These are phyloP conservation scores for Novymonas esmeraldas DNA, from an alignment of 208 protist species.

Conservation along the genomic window DNA sequence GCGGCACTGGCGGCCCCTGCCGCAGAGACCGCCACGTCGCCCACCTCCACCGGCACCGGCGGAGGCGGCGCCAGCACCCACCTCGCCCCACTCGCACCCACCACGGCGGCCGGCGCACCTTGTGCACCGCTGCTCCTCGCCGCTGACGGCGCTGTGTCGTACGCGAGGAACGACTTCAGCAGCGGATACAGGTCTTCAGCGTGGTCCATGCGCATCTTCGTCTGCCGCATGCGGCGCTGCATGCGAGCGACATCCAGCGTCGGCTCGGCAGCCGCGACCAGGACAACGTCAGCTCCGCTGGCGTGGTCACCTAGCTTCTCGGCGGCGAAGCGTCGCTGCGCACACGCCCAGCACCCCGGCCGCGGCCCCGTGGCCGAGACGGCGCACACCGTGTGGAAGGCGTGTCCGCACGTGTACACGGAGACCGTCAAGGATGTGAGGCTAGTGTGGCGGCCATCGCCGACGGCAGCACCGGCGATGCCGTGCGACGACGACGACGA, in stretches of 20 bases:
- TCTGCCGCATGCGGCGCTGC: constrained; percentile 37
- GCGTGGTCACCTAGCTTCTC: neutral
- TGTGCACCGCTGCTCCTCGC: neutral
- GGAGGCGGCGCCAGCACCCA: constrained; percentile 22
- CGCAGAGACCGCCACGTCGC: constrained; percentile 3
- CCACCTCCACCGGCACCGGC: constrained; percentile 2
- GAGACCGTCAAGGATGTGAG: constrained; percentile 31
- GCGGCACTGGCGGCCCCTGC: neutral
- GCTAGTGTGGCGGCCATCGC: neutral
- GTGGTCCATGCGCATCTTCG: constrained; percentile 30
- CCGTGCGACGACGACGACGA: neutral
- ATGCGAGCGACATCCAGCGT: constrained; percentile 19
- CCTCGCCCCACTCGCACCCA: neutral
- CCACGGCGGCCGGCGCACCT: neutral
- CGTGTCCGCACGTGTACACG: constrained; percentile 81
- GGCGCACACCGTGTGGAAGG: constrained; percentile 66
- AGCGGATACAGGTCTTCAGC: constrained; percentile 32
- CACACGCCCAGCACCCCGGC: constrained; percentile 18
- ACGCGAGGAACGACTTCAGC: constrained; percentile 32
- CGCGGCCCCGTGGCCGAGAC: constrained; percentile 9
- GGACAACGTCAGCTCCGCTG: neutral
- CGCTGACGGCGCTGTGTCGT: constrained; percentile 10
- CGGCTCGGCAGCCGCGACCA: neutral
- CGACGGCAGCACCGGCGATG: neutral
- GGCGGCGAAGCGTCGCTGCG: constrained; percentile 9